Conservation (phyloP, 2,329 filamentous ascomycete genomes). For the Saccharata proteae region DNA sequence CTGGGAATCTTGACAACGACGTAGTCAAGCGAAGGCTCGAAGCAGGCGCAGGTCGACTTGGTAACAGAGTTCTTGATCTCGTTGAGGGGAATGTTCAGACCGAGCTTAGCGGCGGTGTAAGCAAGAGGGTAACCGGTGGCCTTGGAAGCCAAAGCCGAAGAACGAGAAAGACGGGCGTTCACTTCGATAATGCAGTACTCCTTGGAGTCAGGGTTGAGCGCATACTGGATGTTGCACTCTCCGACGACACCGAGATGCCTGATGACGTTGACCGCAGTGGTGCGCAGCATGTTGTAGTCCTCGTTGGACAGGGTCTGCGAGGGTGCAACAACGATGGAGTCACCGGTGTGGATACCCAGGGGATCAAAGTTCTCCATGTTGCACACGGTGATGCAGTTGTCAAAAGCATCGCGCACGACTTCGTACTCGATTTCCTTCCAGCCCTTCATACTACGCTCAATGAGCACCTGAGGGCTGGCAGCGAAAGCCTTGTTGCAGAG, state of each 20-base stretch:
- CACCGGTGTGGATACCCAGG: conserved; percentile 92
- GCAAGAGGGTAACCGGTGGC: conserved; percentile 92
- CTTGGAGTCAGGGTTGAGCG: conserved; percentile 83
- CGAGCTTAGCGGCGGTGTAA: conserved; percentile 93
- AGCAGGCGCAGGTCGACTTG: conserved; percentile 90
- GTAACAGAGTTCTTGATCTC: conserved; percentile 95
- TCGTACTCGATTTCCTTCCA: conserved; percentile 99
- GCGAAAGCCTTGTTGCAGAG: conserved; percentile 93
- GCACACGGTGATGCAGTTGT: conserved; percentile 99
- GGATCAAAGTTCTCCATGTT: conserved; percentile 99
- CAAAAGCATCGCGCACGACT: conserved; percentile 84
- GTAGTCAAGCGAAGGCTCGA: conserved; percentile 96
- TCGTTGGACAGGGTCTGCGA: conserved; percentile 95
- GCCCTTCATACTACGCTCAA: conserved; percentile 97
- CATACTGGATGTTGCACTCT: conserved; percentile 98
- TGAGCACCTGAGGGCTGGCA: conserved; percentile 87
- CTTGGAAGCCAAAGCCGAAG: conserved; percentile 90
- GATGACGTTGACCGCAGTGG: conserved; percentile 93
- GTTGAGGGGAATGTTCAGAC: conserved; percentile 87
- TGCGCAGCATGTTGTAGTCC: conserved; percentile 98
- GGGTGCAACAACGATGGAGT: conserved; percentile 94
- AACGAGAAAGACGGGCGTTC: conserved; percentile 90
- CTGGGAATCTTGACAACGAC: conserved; percentile 97
- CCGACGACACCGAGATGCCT: conserved; percentile 93
- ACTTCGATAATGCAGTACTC: conserved; percentile 99